Conservation (phyloP, 192 early-diverging fungal species). For the Coemansia sp. region DNA sequence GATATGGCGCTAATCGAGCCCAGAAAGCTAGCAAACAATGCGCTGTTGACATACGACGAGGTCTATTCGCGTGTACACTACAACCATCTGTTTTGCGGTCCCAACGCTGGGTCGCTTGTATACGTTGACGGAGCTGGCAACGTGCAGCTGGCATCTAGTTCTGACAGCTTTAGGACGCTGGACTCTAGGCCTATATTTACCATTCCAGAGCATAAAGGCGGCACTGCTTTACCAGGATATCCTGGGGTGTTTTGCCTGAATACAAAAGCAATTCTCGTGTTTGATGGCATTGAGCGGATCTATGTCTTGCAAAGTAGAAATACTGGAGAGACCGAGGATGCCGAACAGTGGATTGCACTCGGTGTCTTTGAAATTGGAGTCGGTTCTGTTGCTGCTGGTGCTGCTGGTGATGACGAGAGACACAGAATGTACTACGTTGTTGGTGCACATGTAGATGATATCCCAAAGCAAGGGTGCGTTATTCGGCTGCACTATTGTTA, state of each 20-base stretch:
- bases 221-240: constrained; percentile 31
- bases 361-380: constrained; percentile 35
- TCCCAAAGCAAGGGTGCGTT: neutral
- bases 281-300: constrained; percentile 34
- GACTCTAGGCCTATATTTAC: constrained; percentile 19
- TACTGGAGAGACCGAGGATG: neutral
- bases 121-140: constrained; percentile 25
- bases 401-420: constrained; percentile 4
- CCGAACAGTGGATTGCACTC: constrained; percentile 15
- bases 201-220: constrained; percentile 19
- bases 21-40: constrained; percentile 43
- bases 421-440: constrained; percentile 29
- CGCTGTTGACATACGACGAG: constrained; percentile 65
- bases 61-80: constrained; percentile 62
- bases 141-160: constrained; percentile 13
- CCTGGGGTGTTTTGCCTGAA: constrained; percentile 25
- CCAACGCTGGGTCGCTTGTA: constrained; percentile 22
- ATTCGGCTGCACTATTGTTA: constrained; percentile 36
- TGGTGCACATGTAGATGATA: constrained; percentile 17
- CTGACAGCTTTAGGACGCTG: neutral
- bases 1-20: constrained; percentile 16
- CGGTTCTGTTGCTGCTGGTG: constrained; percentile 34
- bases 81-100: constrained; percentile 66
- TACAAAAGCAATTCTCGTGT: constrained; percentile 19
- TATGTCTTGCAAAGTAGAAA: constrained; percentile 28